Conservation (phyloP, 2,329 filamentous ascomycete species). For the Phymatotrichopsis omnivora region DNA sequence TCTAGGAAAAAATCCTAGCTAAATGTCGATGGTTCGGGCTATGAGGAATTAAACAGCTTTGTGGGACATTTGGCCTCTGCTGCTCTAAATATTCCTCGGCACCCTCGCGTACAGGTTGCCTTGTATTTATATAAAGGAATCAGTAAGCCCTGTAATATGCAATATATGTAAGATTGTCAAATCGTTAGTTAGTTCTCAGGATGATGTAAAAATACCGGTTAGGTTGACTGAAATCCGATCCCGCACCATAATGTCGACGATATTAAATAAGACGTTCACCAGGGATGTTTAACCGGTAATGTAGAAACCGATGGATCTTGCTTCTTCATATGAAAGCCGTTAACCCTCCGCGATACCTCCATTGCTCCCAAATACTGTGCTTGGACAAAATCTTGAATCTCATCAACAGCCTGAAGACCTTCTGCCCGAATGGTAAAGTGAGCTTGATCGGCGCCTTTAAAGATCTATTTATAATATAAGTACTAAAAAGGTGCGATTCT, state of each 20-base stretch:
- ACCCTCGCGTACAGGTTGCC: too few species aligned
- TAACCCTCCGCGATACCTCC: constrained; percentile 4
- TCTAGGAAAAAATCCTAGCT: neutral
- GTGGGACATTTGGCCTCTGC: too few species aligned
- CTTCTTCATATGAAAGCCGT: neutral
- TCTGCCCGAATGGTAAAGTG: neutral
- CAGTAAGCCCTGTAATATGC: constrained; percentile 6
- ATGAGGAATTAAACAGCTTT: too few species aligned
- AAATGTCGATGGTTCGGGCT: neutral
- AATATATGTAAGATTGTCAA: neutral
- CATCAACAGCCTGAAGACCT: neutral
- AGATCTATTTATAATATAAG: constrained; percentile 12
- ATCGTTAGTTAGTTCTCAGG: neutral
- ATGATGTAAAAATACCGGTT: constrained; percentile 1
- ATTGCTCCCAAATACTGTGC: constrained; percentile 2
- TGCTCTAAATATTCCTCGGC: too few species aligned
- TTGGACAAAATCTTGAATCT: constrained; percentile 13
- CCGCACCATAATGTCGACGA: neutral
- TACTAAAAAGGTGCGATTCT: constrained; percentile 12
- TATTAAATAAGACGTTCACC: constrained; percentile 1
- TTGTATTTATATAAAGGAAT: neutral
- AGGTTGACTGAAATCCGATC: neutral
- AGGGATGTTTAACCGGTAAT: constrained; percentile 3
- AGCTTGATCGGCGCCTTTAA: constrained; percentile 5
- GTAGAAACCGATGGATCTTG: neutral